A percentile compares a stretch with the other conserved stretches of the same genome.
phyloP scores from a whole-genome alignment of 352 stramenopile species.

The Globisporangium takayamanum region DNA sequence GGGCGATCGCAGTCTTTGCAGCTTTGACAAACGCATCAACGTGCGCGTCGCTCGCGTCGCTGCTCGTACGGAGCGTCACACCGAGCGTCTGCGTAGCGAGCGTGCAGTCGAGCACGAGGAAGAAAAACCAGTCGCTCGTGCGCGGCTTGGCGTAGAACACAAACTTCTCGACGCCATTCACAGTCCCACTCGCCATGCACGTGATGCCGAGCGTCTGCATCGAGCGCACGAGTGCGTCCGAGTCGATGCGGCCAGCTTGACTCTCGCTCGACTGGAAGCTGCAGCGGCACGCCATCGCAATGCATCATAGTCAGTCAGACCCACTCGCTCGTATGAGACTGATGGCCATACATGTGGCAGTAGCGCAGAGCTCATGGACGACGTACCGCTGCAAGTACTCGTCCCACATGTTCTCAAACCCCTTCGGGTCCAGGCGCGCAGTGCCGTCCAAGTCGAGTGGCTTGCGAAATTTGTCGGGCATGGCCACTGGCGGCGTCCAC shows the following conservation, averaged over 20 bases:
- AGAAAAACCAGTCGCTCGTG: slow-evolving; percentile 39
- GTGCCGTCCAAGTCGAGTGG: slow-evolving; percentile 36
- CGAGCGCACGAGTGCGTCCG: slow-evolving; percentile 24
- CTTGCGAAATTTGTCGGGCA: slow-evolving; percentile 9
- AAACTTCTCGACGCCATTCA: slow-evolving; percentile 65
- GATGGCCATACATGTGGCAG: background rate
- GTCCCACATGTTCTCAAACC: slow-evolving; percentile 75
- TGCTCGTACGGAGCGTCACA: slow-evolving; percentile 42
- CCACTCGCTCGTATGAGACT: no score
- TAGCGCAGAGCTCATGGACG: background rate
- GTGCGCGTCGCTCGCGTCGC: slow-evolving; percentile 34
- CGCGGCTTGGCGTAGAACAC: slow-evolving; percentile 70
- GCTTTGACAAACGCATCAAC: slow-evolving; percentile 41
- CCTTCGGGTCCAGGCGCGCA: slow-evolving; percentile 46
- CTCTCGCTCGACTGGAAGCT: slow-evolving; percentile 29
- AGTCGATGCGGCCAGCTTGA: slow-evolving; percentile 16
- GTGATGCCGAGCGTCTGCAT: slow-evolving; percentile 40
- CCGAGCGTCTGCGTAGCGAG: slow-evolving; percentile 25
- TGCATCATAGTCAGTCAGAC: no score
- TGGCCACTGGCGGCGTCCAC: slow-evolving; percentile 31
- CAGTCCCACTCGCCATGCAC: slow-evolving; percentile 71
- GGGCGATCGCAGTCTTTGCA: slow-evolving; percentile 19
- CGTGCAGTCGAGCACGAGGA: slow-evolving; percentile 44
- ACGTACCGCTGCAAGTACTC: slow-evolving; percentile 60
- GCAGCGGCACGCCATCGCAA: background rate